Evolutionary conservation across 73 alveolate species (phyloP).

Genomic region (Paramecium pentaurelia): DNA sequence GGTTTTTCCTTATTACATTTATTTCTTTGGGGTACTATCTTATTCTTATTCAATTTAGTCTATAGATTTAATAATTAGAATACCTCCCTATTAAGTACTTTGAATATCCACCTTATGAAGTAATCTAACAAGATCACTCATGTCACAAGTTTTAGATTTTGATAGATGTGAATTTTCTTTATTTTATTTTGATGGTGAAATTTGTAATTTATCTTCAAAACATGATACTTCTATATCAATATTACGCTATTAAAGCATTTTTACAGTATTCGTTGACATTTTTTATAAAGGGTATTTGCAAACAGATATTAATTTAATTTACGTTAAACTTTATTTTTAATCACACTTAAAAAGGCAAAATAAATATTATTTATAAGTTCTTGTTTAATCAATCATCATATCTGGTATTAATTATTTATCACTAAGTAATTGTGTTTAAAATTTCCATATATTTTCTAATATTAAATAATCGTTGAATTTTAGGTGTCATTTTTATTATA

Average conservation of each 20-base stretch:
- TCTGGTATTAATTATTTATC: neutral
- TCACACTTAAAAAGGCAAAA: neutral
- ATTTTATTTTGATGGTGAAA: slow-evolving; percentile 33
- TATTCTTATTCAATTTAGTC: slow-evolving; percentile 6
- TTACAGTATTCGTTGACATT: slow-evolving; percentile 17
- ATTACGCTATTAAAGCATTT: neutral
- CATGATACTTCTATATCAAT: neutral
- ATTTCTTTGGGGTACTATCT: neutral
- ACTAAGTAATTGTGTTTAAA: neutral
- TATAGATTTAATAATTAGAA: neutral
- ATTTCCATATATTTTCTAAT: neutral
- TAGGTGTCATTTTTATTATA: neutral
- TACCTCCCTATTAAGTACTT: neutral
- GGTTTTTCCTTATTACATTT: slow-evolving; percentile 5
- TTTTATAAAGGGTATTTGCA: neutral
- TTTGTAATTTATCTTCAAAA: neutral
- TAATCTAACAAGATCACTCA: neutral
- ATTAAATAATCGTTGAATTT: neutral
- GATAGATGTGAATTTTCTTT: slow-evolving; percentile 21
- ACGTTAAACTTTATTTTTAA: slow-evolving; percentile 9
- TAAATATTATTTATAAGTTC: neutral
- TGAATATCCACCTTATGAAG: neutral
- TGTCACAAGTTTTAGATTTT: neutral
- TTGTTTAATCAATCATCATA: neutral
- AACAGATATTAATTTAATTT: slow-evolving; percentile 9